Evolutionary conservation across 768 basidiomycete species (phyloP).

Genomic region (Leccinum subgranulosum): DNA sequence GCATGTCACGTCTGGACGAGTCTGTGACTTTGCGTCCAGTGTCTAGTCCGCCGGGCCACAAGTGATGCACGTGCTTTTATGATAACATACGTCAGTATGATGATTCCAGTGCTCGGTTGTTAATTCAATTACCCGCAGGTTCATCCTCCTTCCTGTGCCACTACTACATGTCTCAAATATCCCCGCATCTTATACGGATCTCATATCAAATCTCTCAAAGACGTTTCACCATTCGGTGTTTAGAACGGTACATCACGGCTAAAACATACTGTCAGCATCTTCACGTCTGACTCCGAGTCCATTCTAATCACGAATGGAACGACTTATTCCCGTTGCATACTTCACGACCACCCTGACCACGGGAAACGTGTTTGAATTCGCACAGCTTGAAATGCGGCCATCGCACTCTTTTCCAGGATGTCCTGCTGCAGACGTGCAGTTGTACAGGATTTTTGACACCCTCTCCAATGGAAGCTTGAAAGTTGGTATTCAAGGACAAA

Average conservation of each 20-base stretch:
- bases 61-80: background rate
- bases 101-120: background rate
- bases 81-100: background rate
- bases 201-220: background rate
- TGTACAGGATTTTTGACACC: background rate
- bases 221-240: background rate
- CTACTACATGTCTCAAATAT: constrained; percentile 5
- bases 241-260: background rate
- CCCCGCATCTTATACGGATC: background rate
- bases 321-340: background rate
- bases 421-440: background rate
- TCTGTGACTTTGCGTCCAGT: background rate
- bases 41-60: background rate
- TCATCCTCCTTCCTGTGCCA: constrained; percentile 5
- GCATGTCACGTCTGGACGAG: background rate
- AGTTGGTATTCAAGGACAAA: background rate
- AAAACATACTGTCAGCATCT: background rate
- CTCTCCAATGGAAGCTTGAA: background rate
- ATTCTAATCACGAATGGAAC: constrained; percentile 8
- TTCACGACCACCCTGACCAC: constrained; percentile 13
- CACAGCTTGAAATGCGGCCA: background rate
- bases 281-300: background rate
- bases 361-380: constrained; percentile 6
- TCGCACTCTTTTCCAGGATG: background rate
- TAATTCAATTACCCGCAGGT: background rate